Conservation (phyloP, 2,329 filamentous ascomycete species). For the Davidsoniella eucalypti region DNA sequence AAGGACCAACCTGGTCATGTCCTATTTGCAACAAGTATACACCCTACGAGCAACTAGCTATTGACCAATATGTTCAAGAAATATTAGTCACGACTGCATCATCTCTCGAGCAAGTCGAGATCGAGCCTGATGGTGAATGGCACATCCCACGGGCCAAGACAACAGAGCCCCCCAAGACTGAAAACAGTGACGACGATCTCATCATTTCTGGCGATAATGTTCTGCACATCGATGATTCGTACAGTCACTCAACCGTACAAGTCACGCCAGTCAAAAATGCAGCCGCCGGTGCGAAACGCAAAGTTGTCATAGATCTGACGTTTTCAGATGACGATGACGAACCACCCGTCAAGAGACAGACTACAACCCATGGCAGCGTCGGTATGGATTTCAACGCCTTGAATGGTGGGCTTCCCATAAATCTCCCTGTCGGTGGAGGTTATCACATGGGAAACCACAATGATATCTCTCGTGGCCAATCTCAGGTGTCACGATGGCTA, state of each 20-base stretch:
- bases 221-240: neutral
- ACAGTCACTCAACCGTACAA: neutral
- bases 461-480: too few species aligned
- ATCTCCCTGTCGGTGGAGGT: too few species aligned
- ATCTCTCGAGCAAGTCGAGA: constrained; percentile 67
- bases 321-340: constrained; percentile 40
- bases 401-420: too few species aligned
- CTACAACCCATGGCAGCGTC: neutral
- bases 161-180: constrained; percentile 7
- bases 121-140: constrained; percentile 81
- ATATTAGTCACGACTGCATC: constrained; percentile 60
- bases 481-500: neutral
- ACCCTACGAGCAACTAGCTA: constrained; percentile 63
- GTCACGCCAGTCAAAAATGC: constrained; percentile 9
- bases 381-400: too few species aligned
- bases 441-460: too few species aligned
- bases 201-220: too few species aligned
- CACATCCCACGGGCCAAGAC: constrained; percentile 12
- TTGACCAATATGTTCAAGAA: constrained; percentile 80
- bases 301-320: constrained; percentile 43
- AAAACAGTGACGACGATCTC: constrained; percentile 31
- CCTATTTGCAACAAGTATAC: constrained; percentile 79
- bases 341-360: constrained; percentile 31
- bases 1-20: constrained; percentile 93
- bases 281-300: constrained; percentile 30